Percentiles rank a stretch among this genome's conserved stretches.
phyloP scores from a whole-genome alignment of 345 rosid genomes.

The Pistacia integerrima region DNA sequence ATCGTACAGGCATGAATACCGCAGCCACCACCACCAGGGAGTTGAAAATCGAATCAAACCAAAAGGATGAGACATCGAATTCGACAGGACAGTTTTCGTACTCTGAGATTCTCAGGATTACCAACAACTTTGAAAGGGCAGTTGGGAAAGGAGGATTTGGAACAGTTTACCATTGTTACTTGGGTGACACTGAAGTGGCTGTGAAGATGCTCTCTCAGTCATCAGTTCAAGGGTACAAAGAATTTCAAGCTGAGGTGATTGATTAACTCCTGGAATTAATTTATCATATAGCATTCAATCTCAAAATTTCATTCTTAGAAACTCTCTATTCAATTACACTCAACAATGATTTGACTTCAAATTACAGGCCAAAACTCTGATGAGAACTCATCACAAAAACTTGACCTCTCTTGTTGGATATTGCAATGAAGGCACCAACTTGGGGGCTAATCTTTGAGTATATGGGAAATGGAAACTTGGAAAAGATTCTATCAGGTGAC shows the following conservation, averaged over 20 bases:
- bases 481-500: slow-evolving; percentile 32
- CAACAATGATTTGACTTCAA: neutral
- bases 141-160: slow-evolving; percentile 39
- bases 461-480: slow-evolving; percentile 32
- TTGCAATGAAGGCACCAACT: slow-evolving; percentile 23
- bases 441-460: slow-evolving; percentile 33
- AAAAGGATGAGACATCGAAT: slow-evolving; percentile 6
- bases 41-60: neutral
- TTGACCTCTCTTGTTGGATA: slow-evolving; percentile 33
- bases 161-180: slow-evolving; percentile 28
- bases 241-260: slow-evolving; percentile 28
- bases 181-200: slow-evolving; percentile 27
- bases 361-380: slow-evolving; percentile 9
- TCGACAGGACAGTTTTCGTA: slow-evolving; percentile 24
- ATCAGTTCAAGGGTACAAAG: slow-evolving; percentile 16
- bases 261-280: neutral
- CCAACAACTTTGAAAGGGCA: slow-evolving; percentile 27
- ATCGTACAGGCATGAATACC: neutral
- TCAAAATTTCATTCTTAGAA: neutral
- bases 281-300: too few relatives aligned
- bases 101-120: slow-evolving; percentile 25
- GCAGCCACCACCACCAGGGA: neutral
- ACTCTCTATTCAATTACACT: neutral
- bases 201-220: slow-evolving; percentile 34
- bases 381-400: slow-evolving; percentile 14